A percentile compares a stretch with the other conserved stretches of the same genome.
Conservation (phyloP, 768 basidiomycete genomes). For the Leccinum subtestaceum region DNA sequence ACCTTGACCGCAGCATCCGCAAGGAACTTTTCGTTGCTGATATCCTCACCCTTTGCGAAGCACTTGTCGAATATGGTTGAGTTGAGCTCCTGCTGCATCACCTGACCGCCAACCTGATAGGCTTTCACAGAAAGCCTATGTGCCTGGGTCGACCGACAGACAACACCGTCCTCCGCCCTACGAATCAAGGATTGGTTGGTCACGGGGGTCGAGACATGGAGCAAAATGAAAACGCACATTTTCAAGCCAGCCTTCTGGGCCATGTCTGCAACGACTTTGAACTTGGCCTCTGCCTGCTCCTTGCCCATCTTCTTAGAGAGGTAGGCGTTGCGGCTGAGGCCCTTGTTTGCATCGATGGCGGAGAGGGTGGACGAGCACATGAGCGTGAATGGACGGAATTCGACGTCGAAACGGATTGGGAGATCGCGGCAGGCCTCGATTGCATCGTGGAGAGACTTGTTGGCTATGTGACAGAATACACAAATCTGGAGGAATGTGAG, state of each 20-base stretch:
- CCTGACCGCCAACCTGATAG: slow-evolving; percentile 39
- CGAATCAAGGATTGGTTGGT: neutral
- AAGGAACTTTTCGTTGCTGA: slow-evolving; percentile 36
- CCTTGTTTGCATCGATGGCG: slow-evolving; percentile 21
- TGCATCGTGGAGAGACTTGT: slow-evolving; percentile 37
- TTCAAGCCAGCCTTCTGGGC: slow-evolving; percentile 27
- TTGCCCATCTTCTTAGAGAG: slow-evolving; percentile 26
- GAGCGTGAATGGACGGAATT: slow-evolving; percentile 35
- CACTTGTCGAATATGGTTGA: slow-evolving; percentile 39
- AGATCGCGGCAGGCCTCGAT: slow-evolving; percentile 34
- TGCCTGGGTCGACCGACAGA: slow-evolving; percentile 40
- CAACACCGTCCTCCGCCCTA: slow-evolving; percentile 38
- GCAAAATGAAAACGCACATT: slow-evolving; percentile 18
- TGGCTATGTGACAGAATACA: slow-evolving; percentile 39
- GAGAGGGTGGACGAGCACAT: slow-evolving; percentile 22
- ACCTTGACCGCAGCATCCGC: slow-evolving; percentile 36
- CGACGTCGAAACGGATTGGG: slow-evolving; percentile 34
- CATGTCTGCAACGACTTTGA: slow-evolving; percentile 29
- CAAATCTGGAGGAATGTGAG: slow-evolving; percentile 29
- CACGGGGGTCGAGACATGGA: neutral
- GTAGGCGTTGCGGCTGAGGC: slow-evolving; percentile 22
- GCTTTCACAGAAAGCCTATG: slow-evolving; percentile 47
- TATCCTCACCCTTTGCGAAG: slow-evolving; percentile 41
- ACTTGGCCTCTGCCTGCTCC: slow-evolving; percentile 26
- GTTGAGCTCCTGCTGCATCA: slow-evolving; percentile 37